These are phyloP conservation scores for Cytospora chrysosperma DNA, from an alignment of 2,329 filamentous ascomycete genomes.

Conservation along the genomic window DNA sequence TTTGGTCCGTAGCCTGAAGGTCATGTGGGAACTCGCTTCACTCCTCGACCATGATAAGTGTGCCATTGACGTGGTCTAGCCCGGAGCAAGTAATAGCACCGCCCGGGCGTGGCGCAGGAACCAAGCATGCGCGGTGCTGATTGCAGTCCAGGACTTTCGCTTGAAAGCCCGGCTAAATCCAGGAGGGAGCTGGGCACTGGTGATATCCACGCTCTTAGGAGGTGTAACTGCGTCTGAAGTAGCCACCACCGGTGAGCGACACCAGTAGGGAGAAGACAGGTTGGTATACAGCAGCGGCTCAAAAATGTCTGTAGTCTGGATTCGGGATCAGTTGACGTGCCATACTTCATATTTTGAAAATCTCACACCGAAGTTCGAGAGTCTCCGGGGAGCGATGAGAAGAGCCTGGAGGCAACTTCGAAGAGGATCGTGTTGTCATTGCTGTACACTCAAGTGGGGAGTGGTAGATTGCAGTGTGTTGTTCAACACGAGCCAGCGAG, in stretches of 20 bases:
- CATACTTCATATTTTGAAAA: too few relatives aligned
- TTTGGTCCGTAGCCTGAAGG: conserved; percentile 24
- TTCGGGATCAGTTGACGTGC: too few relatives aligned
- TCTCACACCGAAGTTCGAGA: too few relatives aligned
- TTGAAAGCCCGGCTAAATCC: background rate
- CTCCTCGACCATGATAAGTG: conserved; percentile 30
- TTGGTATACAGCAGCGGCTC: too few relatives aligned
- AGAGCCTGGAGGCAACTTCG: too few relatives aligned
- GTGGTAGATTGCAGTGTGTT: background rate
- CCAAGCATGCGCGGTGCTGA: too few relatives aligned
- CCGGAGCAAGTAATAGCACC: conserved; percentile 23
- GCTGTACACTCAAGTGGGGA: background rate
- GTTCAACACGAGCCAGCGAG: too few relatives aligned
- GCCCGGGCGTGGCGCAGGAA: too few relatives aligned
- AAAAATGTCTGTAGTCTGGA: too few relatives aligned
- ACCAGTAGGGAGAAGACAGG: background rate
- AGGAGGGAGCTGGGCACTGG: background rate
- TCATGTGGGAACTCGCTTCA: conserved; percentile 41
- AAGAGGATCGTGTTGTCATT: too few relatives aligned
- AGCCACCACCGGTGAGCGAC: background rate
- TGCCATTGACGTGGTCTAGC: conserved; percentile 40
- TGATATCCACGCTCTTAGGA: background rate
- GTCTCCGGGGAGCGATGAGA: too few relatives aligned
- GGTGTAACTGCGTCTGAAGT: background rate
- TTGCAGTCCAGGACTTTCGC: background rate